Base-by-base conservation (phyloP, 257 asterid species). In the Solanum chaucha region DNA sequence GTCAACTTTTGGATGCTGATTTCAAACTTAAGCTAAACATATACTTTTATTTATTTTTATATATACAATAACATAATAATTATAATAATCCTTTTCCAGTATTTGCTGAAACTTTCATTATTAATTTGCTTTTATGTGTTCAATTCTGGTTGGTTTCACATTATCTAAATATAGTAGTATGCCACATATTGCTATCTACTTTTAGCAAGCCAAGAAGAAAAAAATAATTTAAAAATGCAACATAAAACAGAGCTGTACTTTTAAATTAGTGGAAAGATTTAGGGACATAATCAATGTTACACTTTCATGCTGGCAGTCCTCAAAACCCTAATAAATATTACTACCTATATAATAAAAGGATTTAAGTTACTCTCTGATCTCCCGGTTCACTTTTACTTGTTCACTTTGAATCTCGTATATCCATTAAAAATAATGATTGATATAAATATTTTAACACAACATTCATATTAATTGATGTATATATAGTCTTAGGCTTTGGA, bases 181-280 rank as follows among this genome's bases (percentile, higher is more conserved):
- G 12, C 84, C 65, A 78, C 14, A 78, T 44, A 44, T 78, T 44
- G 65, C 15, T 44, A 78, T 78, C 84, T 78, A 78, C 84, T 78
- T 78, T 78, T 44, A 78, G 84, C 8, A 44, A 44, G 65, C 65
- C 40, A 78, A 78, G 84, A 34, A 44, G 30, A 35, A 20, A 26
- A 44, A 1, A 13, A 3, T 4, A 38, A 4, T 75, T 5, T 1
- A 24, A 22, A 22, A 38, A 75, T 19, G 34, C 35, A 44, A 41
- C 38, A 78, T 44, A 26, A 26, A 80, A 80, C 22, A 46, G 65
- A 44, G 9, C 15, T 14, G 36, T 44, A 17, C n/a, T 3, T 26
- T 46, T 12, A 41, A 26, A 44, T 46, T 15, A 46, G 34, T 26
- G 38, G 5, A 26, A 26, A 44, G 65, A 78, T 8, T n/a, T 44